Base-by-base conservation (phyloP, 768 basidiomycete genomes). In the Suillus sp. region DNA sequence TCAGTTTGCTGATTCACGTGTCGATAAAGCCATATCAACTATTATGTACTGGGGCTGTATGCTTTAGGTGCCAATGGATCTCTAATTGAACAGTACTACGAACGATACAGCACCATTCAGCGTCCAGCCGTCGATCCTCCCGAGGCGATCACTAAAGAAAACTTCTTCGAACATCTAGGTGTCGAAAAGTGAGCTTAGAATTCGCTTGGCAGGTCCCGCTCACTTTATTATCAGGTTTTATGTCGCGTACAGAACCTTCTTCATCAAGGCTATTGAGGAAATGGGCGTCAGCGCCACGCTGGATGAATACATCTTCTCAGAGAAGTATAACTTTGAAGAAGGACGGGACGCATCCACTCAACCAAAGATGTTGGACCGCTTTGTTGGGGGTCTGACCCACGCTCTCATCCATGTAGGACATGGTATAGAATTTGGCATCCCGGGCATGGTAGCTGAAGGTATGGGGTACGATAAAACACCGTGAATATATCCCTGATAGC, bases 241-340 rank as follows among this genome's bases (percentile, higher is more conserved):
- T 48, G 60, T 58, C 30, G 69, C 47, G 4, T 77, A 76, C 25
- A n/a, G 70, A 9, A 4, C 55, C 10, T 77, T 75, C 65, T 75
- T 75, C 51, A 61, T 43, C 14, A 50, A 62, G 20, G 40, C 65
- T 22, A 30, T 74, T 0, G 60, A 59, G 20, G 64, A 67, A 27
- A 66, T 65, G 34, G 70, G 74, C 5, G 61, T 62, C 2, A 37
- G 61, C 0, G 45, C 30, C 8, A 65, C 65, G 1, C 56, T 77
- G 0, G 72, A 75, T 55, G 63, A 71, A 47, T 71, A 78, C 53
- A 38, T 72, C 56, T 80, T 75, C 50, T 74, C 74, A 1, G 62
- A 74, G 27, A 64, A 71, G 42, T 72, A 71, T 51, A 77, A 72
- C 43, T 38, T 38, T 38, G 38, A 38, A 38, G 32, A 38, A 7